Evolutionary conservation across 805 yeast genomes (phyloP), one percentile per base, ranked within the genome.

Genomic region (Saccharomycopsis lassenensis): DNA sequence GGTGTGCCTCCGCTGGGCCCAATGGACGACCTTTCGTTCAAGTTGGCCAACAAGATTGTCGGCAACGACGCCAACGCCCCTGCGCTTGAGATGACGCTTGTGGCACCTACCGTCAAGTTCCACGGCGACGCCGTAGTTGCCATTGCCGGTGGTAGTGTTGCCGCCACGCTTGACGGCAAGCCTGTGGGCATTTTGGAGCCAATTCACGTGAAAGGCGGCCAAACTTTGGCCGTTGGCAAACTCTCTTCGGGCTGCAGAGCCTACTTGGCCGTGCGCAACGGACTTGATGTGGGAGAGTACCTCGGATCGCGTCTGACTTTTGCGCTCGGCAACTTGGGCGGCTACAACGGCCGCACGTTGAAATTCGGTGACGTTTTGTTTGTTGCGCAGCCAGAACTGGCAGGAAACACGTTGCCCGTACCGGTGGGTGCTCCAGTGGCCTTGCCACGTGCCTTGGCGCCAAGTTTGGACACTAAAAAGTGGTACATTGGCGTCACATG

Each of bases 1-100:
- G 98, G 98, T 56, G 97, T 89, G 38, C 98, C 98, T 18, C 97
- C 97, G 5, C 84, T 95, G 27, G 98, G 98, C 31, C 95, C 97
- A 41, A 91, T 89, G 97, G 98, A 89, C 59, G 72, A 77, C 43
- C 87, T 77, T 51, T 77, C 96, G 4, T 87, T 87, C 64, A 69
- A 95, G 50, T 56, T 84, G 44, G 95, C 95, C 15, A 89, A 89
- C 63, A 65, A 81, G 53, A 74, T 84, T 51, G 97, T 89, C 30
- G 97, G 96, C 42, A 91, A 89, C 58, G 71, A 77, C 47, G 60
- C 65, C 45, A 62, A 68, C 30, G 80, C 95, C 7, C 95, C 97
- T 4, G 95, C 93, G 24, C 67, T 89, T 52, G 98, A 89, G 60
- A 65, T 83, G 40, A 91, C 97, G 2, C 63, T 89, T 49, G 71